Evolutionary conservation across 768 basidiomycete genomes (phyloP).

Genomic region (Phlebiopsis flavidoalba): DNA sequence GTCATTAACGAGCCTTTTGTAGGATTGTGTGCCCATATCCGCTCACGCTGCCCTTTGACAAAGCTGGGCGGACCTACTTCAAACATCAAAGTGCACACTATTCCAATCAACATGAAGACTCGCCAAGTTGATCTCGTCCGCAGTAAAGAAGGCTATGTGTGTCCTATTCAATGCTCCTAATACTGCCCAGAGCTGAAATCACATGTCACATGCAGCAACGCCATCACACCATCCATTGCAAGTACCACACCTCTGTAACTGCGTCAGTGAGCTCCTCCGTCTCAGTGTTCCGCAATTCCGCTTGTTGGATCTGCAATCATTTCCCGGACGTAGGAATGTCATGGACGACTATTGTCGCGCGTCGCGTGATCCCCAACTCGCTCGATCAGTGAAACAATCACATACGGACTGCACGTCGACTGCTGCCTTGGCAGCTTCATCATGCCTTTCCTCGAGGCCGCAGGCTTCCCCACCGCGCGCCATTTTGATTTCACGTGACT

Average conservation of each 20-base stretch:
- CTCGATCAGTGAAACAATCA: too few species aligned
- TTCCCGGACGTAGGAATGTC: conserved; percentile 84
- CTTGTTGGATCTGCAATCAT: conserved; percentile 80
- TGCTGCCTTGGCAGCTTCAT: conserved; percentile 94
- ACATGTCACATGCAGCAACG: not conserved
- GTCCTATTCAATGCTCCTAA: conserved; percentile 24
- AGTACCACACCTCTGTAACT: not conserved
- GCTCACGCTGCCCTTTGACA: conserved; percentile 96
- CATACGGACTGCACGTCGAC: conserved; percentile 88
- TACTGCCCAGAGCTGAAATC: too few species aligned
- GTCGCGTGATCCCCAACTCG: too few species aligned
- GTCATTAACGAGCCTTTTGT: conserved; percentile 7
- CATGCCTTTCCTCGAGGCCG: conserved; percentile 82
- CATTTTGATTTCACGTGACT: conserved; percentile 88
- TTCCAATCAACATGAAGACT: conserved; percentile 75
- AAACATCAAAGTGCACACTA: conserved; percentile 83
- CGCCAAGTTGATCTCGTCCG: conserved; percentile 73
- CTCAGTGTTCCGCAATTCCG: conserved; percentile 28
- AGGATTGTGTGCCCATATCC: conserved; percentile 76
- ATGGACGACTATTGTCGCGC: conserved; percentile 80
- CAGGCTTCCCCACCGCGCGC: conserved; percentile 63
- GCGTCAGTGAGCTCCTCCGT: not conserved
- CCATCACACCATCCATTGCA: conserved; percentile 7
- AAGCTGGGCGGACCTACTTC: conserved; percentile 84
- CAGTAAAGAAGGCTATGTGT: conserved; percentile 84